Conservation (phyloP, 108 stramenopile species). For the Pseudonitzschia delicatissima region DNA sequence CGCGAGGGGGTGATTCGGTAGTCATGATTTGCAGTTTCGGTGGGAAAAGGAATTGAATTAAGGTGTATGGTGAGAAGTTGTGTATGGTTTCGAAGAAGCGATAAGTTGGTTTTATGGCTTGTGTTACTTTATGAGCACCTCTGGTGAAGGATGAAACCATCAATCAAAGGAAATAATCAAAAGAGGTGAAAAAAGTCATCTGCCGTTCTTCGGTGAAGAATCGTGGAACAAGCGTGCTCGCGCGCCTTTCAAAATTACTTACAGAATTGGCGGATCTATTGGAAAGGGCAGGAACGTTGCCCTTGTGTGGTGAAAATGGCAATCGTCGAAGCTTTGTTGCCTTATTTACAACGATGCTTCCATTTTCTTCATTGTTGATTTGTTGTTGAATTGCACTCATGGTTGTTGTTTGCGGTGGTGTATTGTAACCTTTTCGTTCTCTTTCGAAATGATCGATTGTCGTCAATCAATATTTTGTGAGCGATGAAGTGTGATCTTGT, state of each 20-base stretch:
- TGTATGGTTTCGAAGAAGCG: not conserved
- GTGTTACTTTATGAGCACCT: too few species aligned
- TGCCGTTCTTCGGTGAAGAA: too few species aligned
- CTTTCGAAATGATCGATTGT: too few species aligned
- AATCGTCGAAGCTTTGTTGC: slow-evolving; percentile 3
- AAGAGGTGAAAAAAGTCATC: too few species aligned
- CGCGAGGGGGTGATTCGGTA: slow-evolving; percentile 17
- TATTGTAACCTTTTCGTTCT: too few species aligned
- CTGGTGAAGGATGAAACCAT: not conserved
- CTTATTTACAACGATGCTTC: not conserved
- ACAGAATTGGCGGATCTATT: slow-evolving; percentile 1
- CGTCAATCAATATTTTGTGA: not conserved
- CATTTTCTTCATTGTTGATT: slow-evolving; percentile 1
- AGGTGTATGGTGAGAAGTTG: not conserved
- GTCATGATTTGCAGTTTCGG: not conserved
- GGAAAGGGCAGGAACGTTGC: not conserved
- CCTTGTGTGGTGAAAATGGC: slow-evolving; percentile 1
- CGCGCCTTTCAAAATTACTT: slow-evolving; percentile 10
- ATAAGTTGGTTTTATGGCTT: not conserved
- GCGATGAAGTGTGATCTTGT: too few species aligned
- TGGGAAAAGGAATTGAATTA: not conserved
- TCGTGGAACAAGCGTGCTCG: not conserved
- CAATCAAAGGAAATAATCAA: not conserved
- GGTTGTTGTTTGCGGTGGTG: not conserved
- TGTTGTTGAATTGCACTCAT: not conserved